phyloP scores from a whole-genome alignment of 352 stramenopile genomes.

The Pythium plurisporium region DNA sequence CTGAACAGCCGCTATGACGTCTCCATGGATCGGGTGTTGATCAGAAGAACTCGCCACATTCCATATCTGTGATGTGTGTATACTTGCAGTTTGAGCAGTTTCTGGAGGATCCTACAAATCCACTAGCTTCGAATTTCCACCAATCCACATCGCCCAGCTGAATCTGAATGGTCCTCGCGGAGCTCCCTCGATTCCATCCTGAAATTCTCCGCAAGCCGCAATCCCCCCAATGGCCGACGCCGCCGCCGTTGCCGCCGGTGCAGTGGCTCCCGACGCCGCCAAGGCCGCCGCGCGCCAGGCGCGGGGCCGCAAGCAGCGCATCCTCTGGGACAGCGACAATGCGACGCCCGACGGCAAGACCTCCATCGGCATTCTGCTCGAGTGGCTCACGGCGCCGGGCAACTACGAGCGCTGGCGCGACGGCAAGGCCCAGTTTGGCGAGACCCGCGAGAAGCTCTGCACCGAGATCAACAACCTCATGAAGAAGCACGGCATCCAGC shows the following conservation, averaged over 20 bases:
- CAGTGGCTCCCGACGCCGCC: neutral
- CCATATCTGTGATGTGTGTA: conserved; percentile 15
- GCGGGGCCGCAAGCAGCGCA: conserved; percentile 46
- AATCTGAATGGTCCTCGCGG: conserved; percentile 25
- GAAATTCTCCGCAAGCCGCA: conserved; percentile 9
- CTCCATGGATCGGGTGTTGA: neutral
- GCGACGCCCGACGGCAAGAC: conserved; percentile 60
- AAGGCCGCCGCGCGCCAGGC: conserved; percentile 5
- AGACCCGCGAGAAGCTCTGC: conserved; percentile 68
- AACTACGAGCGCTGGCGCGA: conserved; percentile 70
- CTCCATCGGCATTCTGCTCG: conserved; percentile 60
- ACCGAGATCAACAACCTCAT: conserved; percentile 67
- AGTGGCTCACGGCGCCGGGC: conserved; percentile 54
- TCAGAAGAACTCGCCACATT: neutral
- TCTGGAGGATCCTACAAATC: conserved; percentile 1
- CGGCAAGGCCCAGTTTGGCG: conserved; percentile 58
- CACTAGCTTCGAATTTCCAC: neutral
- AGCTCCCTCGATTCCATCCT: too few species aligned
- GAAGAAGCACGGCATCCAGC: conserved; percentile 52
- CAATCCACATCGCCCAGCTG: conserved; percentile 5
- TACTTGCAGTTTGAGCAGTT: neutral
- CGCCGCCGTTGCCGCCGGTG: neutral
- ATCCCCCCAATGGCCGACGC: conserved; percentile 6
- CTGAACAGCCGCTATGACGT: too few species aligned
- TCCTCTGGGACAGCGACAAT: conserved; percentile 75